phyloP scores from a whole-genome alignment of 768 basidiomycete species.

The Russula foetens region DNA sequence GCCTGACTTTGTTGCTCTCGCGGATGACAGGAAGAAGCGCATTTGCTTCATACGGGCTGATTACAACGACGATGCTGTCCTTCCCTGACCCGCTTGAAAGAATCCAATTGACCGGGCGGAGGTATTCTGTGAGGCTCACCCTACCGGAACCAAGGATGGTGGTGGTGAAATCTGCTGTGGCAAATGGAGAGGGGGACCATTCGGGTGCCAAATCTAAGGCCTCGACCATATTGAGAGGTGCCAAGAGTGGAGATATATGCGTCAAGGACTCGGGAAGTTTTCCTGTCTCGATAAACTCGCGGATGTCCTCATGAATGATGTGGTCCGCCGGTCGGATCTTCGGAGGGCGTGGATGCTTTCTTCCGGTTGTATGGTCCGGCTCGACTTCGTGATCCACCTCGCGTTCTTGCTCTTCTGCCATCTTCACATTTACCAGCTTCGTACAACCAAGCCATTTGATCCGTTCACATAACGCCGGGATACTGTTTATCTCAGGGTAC shows the following conservation, averaged over 20 bases:
- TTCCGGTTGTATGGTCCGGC: neutral
- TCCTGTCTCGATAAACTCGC: conserved; percentile 4
- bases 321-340: conserved; percentile 1
- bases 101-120: conserved; percentile 13
- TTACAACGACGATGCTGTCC: neutral
- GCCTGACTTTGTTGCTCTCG: conserved; percentile 1
- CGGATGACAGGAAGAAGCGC: conserved; percentile 13
- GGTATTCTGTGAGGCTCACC: neutral
- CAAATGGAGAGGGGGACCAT: conserved; percentile 9
- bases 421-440: neutral
- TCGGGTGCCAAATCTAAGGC: neutral
- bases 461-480: conserved; percentile 4
- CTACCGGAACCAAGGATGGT: neutral
- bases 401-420: conserved; percentile 15
- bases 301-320: neutral
- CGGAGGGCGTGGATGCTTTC: neutral
- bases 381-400: conserved; percentile 15
- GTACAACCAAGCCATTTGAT: conserved; percentile 1
- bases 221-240: neutral
- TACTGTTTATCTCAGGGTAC: neutral
- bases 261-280: neutral
- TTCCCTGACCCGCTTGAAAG: conserved; percentile 10
- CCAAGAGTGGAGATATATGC: neutral
- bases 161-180: conserved; percentile 6
- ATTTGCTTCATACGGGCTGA: conserved; percentile 12